Conservation (phyloP, 208 protist species). For the Eutreptiella sp. region DNA sequence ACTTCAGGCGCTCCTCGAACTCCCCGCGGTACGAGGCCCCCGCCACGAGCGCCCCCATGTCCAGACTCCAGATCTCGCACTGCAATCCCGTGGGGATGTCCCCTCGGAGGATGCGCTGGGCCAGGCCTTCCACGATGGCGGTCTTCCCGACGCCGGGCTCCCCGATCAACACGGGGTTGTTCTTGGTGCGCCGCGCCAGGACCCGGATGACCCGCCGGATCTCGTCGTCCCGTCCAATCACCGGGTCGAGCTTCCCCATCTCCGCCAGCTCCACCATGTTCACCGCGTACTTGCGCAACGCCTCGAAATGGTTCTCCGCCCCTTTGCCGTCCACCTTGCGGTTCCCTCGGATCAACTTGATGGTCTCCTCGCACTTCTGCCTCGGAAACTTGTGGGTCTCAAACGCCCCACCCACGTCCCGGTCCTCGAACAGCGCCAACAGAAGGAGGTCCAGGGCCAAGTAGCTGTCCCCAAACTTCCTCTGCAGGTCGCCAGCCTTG, state of each 20-base stretch:
- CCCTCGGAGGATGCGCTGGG: constrained; percentile 33
- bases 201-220: constrained; percentile 77
- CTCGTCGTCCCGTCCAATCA: constrained; percentile 90
- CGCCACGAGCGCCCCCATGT: constrained; percentile 84
- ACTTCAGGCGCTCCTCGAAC: constrained; percentile 92
- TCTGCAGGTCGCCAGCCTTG: background rate
- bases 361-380: background rate
- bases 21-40: constrained; percentile 89
- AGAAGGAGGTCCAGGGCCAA: constrained; percentile 22
- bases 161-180: constrained; percentile 91
- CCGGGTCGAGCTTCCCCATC: constrained; percentile 82
- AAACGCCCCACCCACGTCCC: constrained; percentile 6
- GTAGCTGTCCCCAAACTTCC: background rate
- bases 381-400: background rate
- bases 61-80: constrained; percentile 46
- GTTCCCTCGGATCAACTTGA: background rate
- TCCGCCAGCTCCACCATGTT: constrained; percentile 71
- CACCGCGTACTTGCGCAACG: constrained; percentile 77
- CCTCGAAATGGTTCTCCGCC: constrained; percentile 51
- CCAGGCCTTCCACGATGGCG: constrained; percentile 43
- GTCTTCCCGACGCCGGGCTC: constrained; percentile 51
- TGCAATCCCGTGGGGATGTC: constrained; percentile 36
- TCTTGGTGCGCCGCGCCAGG: constrained; percentile 81
- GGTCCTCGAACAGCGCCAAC: constrained; percentile 7
- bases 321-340: constrained; percentile 7